A percentile compares a stretch with the other conserved stretches of the same genome.
Evolutionary conservation across 2,329 filamentous ascomycete genomes (phyloP).

Genomic region (Coniochaeta sp.): DNA sequence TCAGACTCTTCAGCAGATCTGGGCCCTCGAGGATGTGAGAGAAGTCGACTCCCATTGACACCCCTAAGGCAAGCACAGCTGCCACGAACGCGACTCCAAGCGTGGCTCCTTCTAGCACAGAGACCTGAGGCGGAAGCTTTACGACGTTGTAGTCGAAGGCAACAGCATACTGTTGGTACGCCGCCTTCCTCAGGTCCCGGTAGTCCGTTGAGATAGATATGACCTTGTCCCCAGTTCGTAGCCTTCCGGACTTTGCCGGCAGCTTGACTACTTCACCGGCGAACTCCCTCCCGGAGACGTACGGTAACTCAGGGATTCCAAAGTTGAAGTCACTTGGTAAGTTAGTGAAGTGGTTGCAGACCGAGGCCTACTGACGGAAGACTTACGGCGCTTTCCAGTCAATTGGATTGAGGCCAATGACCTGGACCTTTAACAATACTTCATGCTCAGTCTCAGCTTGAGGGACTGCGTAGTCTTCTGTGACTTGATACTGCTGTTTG

Average conservation of each 20-base stretch:
- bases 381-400: slow-evolving; percentile 68
- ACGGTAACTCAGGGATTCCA: slow-evolving; percentile 60
- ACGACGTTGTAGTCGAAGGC: slow-evolving; percentile 59
- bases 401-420: slow-evolving; percentile 68
- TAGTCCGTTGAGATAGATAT: slow-evolving; percentile 70
- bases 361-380: not conserved
- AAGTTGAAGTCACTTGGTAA: slow-evolving; percentile 55
- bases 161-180: slow-evolving; percentile 64
- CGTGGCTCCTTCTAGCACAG: slow-evolving; percentile 50
- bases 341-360: slow-evolving; percentile 2
- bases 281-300: slow-evolving; percentile 64
- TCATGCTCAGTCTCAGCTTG: slow-evolving; percentile 28
- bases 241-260: not conserved
- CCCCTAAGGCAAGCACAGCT: slow-evolving; percentile 56
- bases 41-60: slow-evolving; percentile 66
- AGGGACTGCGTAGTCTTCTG: slow-evolving; percentile 20
- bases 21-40: slow-evolving; percentile 43
- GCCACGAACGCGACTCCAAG: slow-evolving; percentile 68
- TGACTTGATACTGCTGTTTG: slow-evolving; percentile 20
- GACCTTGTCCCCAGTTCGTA: slow-evolving; percentile 41
- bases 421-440: slow-evolving; percentile 55
- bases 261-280: slow-evolving; percentile 54
- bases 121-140: slow-evolving; percentile 47
- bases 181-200: slow-evolving; percentile 62
- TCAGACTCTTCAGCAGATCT: slow-evolving; percentile 47